Percentiles rank a stretch among this genome's conserved stretches.
These are phyloP conservation scores for Shiraia sp. DNA, from an alignment of 2,329 filamentous ascomycete species.

Conservation along the genomic window DNA sequence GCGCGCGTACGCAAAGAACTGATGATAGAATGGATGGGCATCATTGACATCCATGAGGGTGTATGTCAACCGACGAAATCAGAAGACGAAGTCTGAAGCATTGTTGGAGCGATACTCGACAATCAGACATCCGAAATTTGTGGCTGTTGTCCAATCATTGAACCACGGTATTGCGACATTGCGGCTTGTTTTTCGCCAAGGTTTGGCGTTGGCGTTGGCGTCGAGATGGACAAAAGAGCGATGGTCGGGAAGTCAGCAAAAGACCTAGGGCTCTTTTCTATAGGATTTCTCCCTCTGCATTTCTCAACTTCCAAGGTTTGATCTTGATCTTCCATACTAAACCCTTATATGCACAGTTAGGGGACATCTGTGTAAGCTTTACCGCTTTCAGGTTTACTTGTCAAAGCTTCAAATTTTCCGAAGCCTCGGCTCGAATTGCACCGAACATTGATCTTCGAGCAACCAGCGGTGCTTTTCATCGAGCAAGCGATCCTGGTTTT, in stretches of 20 bases:
- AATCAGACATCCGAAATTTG: background rate
- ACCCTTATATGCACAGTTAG: too few relatives aligned
- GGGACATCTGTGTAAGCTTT: too few relatives aligned
- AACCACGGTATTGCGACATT: slow-evolving; percentile 18
- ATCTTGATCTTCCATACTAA: too few relatives aligned
- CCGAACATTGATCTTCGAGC: slow-evolving; percentile 9
- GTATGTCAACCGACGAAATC: background rate
- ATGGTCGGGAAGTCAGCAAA: background rate
- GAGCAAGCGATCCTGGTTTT: slow-evolving; percentile 3
- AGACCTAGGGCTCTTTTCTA: background rate
- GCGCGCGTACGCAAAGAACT: slow-evolving; percentile 22
- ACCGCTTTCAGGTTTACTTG: too few relatives aligned
- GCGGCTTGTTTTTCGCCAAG: slow-evolving; percentile 8
- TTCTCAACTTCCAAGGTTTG: too few relatives aligned
- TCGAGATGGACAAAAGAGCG: slow-evolving; percentile 1
- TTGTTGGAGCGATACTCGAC: too few relatives aligned
- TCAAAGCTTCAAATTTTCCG: background rate
- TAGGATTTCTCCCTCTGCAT: too few relatives aligned
- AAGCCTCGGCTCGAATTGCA: slow-evolving; percentile 9
- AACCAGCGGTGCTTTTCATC: background rate
- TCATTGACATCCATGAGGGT: slow-evolving; percentile 3
- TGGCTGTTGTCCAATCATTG: slow-evolving; percentile 10
- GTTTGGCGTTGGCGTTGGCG: slow-evolving; percentile 11
- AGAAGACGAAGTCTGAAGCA: too few relatives aligned
- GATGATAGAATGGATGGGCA: slow-evolving; percentile 27